phyloP scores from a whole-genome alignment of 805 yeast species.

The Spathaspora gorwiae region DNA sequence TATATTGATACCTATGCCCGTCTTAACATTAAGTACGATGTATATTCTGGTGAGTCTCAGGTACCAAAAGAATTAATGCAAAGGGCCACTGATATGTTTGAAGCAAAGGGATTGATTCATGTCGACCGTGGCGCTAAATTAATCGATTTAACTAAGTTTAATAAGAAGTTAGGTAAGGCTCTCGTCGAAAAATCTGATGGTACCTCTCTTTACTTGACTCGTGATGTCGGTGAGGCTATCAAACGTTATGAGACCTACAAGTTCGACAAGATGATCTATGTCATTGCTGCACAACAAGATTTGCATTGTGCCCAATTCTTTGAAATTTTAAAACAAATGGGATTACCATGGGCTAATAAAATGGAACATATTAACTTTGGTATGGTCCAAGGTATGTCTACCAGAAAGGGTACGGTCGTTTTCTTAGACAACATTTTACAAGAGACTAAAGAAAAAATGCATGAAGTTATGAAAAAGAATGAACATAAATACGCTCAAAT shows the following conservation, averaged over 20 bases:
- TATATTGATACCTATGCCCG: slow-evolving; percentile 88
- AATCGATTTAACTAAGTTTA: slow-evolving; percentile 77
- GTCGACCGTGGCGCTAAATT: slow-evolving; percentile 90
- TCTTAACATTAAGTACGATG: slow-evolving; percentile 82
- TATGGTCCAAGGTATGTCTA: slow-evolving; percentile 97
- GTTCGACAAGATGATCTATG: slow-evolving; percentile 95
- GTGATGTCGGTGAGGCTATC: slow-evolving; percentile 96
- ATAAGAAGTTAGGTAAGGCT: slow-evolving; percentile 90
- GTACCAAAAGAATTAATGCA: slow-evolving; percentile 72
- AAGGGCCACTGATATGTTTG: slow-evolving; percentile 56
- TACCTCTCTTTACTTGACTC: slow-evolving; percentile 86
- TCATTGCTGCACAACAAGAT: slow-evolving; percentile 95
- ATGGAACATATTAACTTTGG: slow-evolving; percentile 90
- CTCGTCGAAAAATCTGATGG: slow-evolving; percentile 94
- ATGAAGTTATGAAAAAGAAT: slow-evolving; percentile 91
- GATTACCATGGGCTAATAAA: slow-evolving; percentile 77
- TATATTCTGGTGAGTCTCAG: slow-evolving; percentile 94
- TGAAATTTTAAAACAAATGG: slow-evolving; percentile 88
- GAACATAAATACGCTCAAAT: slow-evolving; percentile 88
- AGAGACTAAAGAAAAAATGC: slow-evolving; percentile 91
- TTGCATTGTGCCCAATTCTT: slow-evolving; percentile 90
- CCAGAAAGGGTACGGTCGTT: slow-evolving; percentile 98
- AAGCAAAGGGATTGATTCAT: slow-evolving; percentile 64
- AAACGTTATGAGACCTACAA: slow-evolving; percentile 79
- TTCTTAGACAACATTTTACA: slow-evolving; percentile 90